These are phyloP conservation scores for Penicillium turbatum DNA, from an alignment of 495 filamentous ascomycete genomes.

Conservation along the genomic window DNA sequence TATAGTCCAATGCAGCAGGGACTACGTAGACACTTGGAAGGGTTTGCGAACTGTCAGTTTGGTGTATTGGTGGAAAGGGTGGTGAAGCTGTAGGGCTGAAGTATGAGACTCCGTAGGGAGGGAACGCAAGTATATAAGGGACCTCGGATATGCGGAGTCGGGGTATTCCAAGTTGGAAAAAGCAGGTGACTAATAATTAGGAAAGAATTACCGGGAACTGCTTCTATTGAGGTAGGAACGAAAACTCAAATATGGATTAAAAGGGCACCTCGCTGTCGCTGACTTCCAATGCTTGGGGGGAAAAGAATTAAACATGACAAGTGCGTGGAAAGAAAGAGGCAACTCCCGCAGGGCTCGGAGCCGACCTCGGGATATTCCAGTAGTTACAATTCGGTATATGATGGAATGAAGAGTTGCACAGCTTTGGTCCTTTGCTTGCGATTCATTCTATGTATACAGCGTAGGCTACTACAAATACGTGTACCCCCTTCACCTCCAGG, in stretches of 20 bases:
- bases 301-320: not conserved
- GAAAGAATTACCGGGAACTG: constrained; percentile 8
- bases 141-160: not conserved
- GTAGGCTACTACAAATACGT: too few relatives aligned
- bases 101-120: constrained; percentile 12
- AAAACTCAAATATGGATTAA: constrained; percentile 6
- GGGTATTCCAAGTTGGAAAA: not conserved
- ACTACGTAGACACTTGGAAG: not conserved
- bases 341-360: not conserved
- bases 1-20: not conserved
- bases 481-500: too few relatives aligned
- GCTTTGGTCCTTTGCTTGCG: too few relatives aligned
- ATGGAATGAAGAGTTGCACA: not conserved
- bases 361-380: not conserved
- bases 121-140: constrained; percentile 12
- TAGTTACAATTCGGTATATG: not conserved
- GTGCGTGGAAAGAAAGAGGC: constrained; percentile 11
- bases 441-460: too few relatives aligned
- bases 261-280: constrained; percentile 9
- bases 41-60: not conserved
- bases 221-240: not conserved
- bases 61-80: not conserved
- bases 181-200: not conserved
- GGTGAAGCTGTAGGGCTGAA: constrained; percentile 24
- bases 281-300: constrained; percentile 23